Conservation (phyloP, 129 eudicot species). For the Lactuca saligna region DNA sequence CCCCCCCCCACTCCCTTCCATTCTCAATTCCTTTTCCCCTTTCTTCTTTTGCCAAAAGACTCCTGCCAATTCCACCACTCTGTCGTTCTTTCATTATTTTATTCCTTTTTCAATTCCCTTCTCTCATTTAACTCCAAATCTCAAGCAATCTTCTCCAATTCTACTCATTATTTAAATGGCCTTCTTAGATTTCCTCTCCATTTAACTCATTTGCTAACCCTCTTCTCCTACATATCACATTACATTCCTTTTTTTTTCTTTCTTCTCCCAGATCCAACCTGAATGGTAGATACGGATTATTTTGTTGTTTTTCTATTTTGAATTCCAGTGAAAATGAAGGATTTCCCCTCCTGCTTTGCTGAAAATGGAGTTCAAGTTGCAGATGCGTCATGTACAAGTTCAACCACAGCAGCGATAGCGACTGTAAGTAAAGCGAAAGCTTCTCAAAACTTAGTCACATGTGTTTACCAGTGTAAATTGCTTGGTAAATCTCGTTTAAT, state of each 20-base stretch:
- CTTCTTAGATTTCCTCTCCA: conserved; percentile 20
- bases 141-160: not conserved
- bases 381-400: conserved; percentile 76
- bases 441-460: conserved; percentile 62
- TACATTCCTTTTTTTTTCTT: not conserved
- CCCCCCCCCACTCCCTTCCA: not conserved
- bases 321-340: conserved; percentile 55
- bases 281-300: not conserved
- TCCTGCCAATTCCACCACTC: conserved; percentile 2
- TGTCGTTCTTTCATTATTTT: not conserved
- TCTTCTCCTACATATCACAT: not conserved
- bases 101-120: conserved; percentile 7
- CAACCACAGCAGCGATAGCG: not conserved
- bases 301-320: too few relatives aligned
- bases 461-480: conserved; percentile 59
- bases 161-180: conserved; percentile 4
- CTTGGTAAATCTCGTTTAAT: conserved; percentile 67
- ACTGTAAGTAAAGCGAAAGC: conserved; percentile 52
- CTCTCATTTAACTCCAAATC: conserved; percentile 8
- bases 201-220: not conserved
- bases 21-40: not conserved
- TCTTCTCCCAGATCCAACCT: not conserved
- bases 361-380: conserved; percentile 88
- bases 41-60: conserved; percentile 14
- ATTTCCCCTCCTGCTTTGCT: conserved; percentile 88